These are phyloP conservation scores for Symbiotaphrina buchneri DNA, from an alignment of 495 filamentous ascomycete species.

Conservation along the genomic window DNA sequence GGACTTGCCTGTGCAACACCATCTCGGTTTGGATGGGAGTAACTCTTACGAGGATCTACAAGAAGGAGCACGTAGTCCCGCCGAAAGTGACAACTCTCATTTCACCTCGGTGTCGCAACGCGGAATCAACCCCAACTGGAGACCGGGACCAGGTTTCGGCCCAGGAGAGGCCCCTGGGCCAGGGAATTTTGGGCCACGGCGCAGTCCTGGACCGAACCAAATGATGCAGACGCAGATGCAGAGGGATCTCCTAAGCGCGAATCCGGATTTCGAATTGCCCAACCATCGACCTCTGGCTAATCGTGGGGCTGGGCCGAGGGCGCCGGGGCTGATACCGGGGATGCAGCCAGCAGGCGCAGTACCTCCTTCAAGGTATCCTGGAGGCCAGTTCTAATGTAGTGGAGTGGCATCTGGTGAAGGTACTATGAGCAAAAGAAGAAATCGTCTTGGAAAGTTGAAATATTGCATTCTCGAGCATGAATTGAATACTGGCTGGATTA, in stretches of 20 bases:
- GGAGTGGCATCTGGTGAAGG: no score
- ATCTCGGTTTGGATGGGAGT: neutral
- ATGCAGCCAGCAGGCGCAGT: no score
- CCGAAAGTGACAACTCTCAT: slow-evolving; percentile 50
- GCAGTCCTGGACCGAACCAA: slow-evolving; percentile 12
- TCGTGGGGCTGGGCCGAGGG: slow-evolving; percentile 6
- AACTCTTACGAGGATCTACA: slow-evolving; percentile 33
- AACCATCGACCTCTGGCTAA: no score
- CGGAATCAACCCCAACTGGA: slow-evolving; percentile 71
- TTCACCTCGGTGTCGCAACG: slow-evolving; percentile 77
- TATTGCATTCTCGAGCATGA: no score
- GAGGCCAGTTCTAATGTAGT: no score
- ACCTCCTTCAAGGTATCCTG: no score
- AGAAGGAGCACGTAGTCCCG: slow-evolving; percentile 46
- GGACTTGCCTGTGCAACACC: no score
- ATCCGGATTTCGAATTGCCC: slow-evolving; percentile 52
- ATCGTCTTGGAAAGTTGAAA: no score
- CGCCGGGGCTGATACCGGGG: slow-evolving; percentile 1
- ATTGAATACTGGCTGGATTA: no score
- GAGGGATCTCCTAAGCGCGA: slow-evolving; percentile 37
- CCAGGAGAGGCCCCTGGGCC: slow-evolving; percentile 5
- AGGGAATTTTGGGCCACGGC: slow-evolving; percentile 13
- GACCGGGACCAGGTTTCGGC: no score
- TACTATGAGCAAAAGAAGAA: no score
- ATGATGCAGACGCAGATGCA: slow-evolving; percentile 23